Evolutionary conservation across 495 filamentous ascomycete genomes (phyloP), one percentile per base, ranked within the genome.

Genomic region (Aspergillus sclerotioniger): DNA sequence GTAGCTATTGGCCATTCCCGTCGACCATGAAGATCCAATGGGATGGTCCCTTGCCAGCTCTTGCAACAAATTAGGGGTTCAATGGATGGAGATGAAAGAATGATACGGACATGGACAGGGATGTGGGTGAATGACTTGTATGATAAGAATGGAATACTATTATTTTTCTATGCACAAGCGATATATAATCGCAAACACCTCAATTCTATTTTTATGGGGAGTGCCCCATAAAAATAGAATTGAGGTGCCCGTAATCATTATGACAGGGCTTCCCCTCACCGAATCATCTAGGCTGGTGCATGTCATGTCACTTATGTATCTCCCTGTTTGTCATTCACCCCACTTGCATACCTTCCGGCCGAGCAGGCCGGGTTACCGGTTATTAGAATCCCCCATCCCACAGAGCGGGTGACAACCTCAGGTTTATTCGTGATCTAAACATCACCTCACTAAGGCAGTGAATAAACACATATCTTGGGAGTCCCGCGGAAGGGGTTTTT

Each of bases 1-100:
- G 85, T 19, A 75, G 75, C n/a, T 82, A 83, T 63, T 87, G 80
- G 60, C 82, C 88, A 1, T 91, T 90, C 70, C 90, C 90, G 0
- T 80, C 82, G 3, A 87, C 80, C 20, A 87, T 80, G 77, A 80
- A 79, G 63, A 67, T 80, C 6, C 71, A 72, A 51, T 80, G 76
- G 76, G 75, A 80, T 62, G 78, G 78, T 3, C 67, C 72, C 1
- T 32, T 78, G 57, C 72, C 76, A 15, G 33, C 33, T 4, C 39
- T 62, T 44, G 15, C 29, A 15, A 50, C 21, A 17, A 51, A 60
- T 1, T 59, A 54, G 37, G 37, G 12, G 31, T 39, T 32, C 6
- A 13, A n/a, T 37, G 37, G n/a, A 41, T 41, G 37, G 37, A 6
- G 6, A n/a, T 1, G 37, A 41, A 41, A 13, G 13, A 41, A 41